phyloP scores from a whole-genome alignment of 805 yeast genomes.

The Blastobotrys peoriensis region DNA sequence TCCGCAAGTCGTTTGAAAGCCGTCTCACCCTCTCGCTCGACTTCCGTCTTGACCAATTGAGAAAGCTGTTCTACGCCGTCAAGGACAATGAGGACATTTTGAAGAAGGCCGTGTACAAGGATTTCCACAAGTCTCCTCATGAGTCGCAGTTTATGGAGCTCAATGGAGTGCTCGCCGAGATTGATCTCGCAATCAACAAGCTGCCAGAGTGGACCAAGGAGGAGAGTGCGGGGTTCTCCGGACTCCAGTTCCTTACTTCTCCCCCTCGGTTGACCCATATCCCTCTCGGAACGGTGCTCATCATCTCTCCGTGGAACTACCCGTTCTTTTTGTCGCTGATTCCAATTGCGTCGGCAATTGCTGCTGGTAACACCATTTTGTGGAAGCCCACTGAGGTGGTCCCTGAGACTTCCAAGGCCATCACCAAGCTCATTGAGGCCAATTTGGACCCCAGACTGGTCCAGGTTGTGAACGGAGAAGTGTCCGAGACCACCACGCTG shows the following conservation, averaged over 20 bases:
- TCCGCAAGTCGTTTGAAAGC: constrained; percentile 38
- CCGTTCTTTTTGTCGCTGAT: constrained; percentile 59
- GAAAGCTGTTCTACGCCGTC: constrained; percentile 59
- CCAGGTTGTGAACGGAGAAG: constrained; percentile 64
- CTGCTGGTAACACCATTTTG: constrained; percentile 78
- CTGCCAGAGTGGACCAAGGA: constrained; percentile 59
- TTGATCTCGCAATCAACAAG: constrained; percentile 51
- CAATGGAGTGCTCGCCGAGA: constrained; percentile 45
- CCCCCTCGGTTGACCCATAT: constrained; percentile 25
- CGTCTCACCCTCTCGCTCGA: constrained; percentile 48
- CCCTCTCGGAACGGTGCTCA: constrained; percentile 58
- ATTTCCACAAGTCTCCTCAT: constrained; percentile 56
- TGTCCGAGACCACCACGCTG: constrained; percentile 54
- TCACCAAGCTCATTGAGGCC: constrained; percentile 49
- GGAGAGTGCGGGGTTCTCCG: constrained; percentile 23
- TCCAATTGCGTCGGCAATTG: constrained; percentile 73
- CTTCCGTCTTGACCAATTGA: constrained; percentile 54
- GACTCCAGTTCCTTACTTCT: constrained; percentile 18
- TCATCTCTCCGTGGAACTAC: constrained; percentile 77
- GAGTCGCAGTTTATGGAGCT: constrained; percentile 64
- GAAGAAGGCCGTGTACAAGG: constrained; percentile 53
- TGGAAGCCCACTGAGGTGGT: constrained; percentile 71
- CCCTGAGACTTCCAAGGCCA: constrained; percentile 51
- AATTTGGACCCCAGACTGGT: constrained; percentile 54
- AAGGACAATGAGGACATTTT: constrained; percentile 52